Conservation (phyloP, 805 yeast genomes). For the Candida ficus region DNA sequence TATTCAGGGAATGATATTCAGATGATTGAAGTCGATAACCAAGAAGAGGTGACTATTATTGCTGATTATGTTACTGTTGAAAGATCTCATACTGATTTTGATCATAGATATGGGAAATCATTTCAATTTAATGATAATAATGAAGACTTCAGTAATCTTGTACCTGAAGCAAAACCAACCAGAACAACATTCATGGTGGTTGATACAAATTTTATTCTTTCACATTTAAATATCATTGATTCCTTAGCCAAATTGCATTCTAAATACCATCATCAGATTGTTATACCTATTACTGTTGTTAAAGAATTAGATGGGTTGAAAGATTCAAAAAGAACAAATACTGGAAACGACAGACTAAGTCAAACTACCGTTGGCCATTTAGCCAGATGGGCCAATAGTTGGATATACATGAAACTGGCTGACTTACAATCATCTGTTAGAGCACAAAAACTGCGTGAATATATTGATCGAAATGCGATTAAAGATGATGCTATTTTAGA, state of each 20-base stretch:
- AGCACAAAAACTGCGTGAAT: slow-evolving; percentile 61
- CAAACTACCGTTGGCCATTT: slow-evolving; percentile 41
- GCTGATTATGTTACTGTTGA: slow-evolving; percentile 34
- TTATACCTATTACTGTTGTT: slow-evolving; percentile 68
- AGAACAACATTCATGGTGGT: slow-evolving; percentile 48
- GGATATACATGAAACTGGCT: slow-evolving; percentile 66
- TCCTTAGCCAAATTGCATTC: slow-evolving; percentile 38
- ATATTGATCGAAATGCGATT: slow-evolving; percentile 35
- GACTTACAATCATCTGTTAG: slow-evolving; percentile 42
- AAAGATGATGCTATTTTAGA: slow-evolving; percentile 86
- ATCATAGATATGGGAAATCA: neutral
- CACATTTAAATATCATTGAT: slow-evolving; percentile 59
- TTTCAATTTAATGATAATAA: neutral
- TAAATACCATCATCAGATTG: slow-evolving; percentile 41
- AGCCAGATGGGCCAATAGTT: slow-evolving; percentile 71
- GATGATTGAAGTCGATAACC: slow-evolving; percentile 45
- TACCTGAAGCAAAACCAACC: slow-evolving; percentile 6
- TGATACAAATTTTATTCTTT: slow-evolving; percentile 79
- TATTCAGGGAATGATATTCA: slow-evolving; percentile 34
- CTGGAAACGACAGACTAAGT: slow-evolving; percentile 9
- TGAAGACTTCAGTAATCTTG: slow-evolving; percentile 2
- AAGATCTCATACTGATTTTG: slow-evolving; percentile 6
- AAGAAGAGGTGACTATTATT: slow-evolving; percentile 37
- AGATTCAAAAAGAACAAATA: slow-evolving; percentile 28
- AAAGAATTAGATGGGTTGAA: slow-evolving; percentile 84